Evolutionary conservation across 768 basidiomycete genomes (phyloP), one percentile per base, ranked within the genome.

Genomic region (Leccinum imitatum): DNA sequence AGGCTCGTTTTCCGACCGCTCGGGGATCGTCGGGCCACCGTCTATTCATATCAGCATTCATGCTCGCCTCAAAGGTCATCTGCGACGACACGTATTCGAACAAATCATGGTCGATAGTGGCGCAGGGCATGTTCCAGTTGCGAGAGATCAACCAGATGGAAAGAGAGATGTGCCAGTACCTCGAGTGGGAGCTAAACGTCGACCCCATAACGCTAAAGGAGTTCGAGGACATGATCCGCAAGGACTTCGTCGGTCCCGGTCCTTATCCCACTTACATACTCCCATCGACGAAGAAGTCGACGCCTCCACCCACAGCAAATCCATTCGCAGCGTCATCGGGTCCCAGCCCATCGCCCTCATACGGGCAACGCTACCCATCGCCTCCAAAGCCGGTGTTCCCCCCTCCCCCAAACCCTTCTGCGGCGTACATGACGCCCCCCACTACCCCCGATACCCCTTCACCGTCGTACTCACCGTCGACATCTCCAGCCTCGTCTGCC

Each of bases 1-100:
- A 90, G 75, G 79, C 81, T 0, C 82, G 87, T 21, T 89, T 88
- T 71, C 89, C 88, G 48, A 86, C 87, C 4, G 89, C 87, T n/a
- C 82, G 86, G 54, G 89, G 88, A 19, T 87, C 86, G 1, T 87
- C 85, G 0, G 89, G 89, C 0, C 89, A 90, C 57, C 80, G 89
- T 0, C 69, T 90, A 0, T 89, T 89, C 67, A 82, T 90, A 14
- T 86, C 85, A 0, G 86, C 89, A 0, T 87, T 89, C 68, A 90
- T 90, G 88, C 84, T 88, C 65, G 80, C 86, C 0, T 82, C 80
- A 3, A 87, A 87, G 69, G 89, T 94, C n/a, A 89, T 93, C 53
- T 94, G 93, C 75, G 93, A 95, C 77, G 93, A 95, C 67, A 95
- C 92, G 0, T 95, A 95, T 72, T 92, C 90, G 15, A 95, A 95